These are phyloP conservation scores for Phytophthora sansomeana DNA, from an alignment of 352 stramenopile genomes.

Conservation along the genomic window DNA sequence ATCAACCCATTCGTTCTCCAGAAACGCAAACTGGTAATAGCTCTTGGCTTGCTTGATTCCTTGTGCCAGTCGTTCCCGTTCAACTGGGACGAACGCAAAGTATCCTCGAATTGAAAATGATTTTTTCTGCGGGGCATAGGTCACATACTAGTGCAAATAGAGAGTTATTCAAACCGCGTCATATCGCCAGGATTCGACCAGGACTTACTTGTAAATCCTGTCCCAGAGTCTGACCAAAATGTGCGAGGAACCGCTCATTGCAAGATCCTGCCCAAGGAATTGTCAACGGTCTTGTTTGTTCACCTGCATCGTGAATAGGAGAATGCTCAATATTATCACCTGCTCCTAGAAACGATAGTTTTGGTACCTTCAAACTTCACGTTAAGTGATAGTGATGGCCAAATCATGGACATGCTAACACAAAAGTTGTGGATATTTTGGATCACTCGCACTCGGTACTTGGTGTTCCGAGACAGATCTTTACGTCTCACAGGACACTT, in stretches of 20 bases:
- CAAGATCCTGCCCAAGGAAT: slow-evolving; percentile 42
- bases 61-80: slow-evolving; percentile 36
- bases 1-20: slow-evolving; percentile 68
- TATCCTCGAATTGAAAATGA: slow-evolving; percentile 62
- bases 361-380: slow-evolving; percentile 53
- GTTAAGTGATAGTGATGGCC: slow-evolving; percentile 68
- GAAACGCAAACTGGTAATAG: slow-evolving; percentile 81
- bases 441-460: slow-evolving; percentile 43
- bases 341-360: no score
- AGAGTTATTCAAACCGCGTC: background rate
- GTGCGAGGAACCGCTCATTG: slow-evolving; percentile 43
- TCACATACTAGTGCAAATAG: slow-evolving; percentile 39
- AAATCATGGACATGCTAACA: slow-evolving; percentile 73
- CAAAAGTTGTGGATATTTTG: slow-evolving; percentile 60
- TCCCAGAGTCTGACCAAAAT: slow-evolving; percentile 56
- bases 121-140: slow-evolving; percentile 25
- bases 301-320: slow-evolving; percentile 2
- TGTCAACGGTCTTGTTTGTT: slow-evolving; percentile 15
- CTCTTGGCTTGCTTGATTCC: slow-evolving; percentile 65
- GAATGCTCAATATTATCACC: background rate
- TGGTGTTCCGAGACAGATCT: slow-evolving; percentile 47
- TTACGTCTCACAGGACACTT: slow-evolving; percentile 65
- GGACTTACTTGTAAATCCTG: slow-evolving; percentile 48
- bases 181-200: background rate
- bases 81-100: slow-evolving; percentile 53